phyloP scores from a whole-genome alignment of 257 asterid genomes.

The Solanum gandarillasii region DNA sequence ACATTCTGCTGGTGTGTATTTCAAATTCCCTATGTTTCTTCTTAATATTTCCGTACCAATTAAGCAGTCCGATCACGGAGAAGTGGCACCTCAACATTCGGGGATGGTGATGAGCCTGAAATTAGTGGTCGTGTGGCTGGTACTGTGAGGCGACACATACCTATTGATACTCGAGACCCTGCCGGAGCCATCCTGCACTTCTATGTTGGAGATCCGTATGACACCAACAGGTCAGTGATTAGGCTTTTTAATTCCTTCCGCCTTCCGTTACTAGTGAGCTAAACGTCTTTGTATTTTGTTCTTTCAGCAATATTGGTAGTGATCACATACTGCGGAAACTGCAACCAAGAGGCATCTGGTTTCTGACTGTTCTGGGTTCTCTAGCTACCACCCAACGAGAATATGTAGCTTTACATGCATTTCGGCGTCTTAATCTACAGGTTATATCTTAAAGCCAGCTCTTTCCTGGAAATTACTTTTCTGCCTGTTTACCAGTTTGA shows the following conservation, averaged over 20 bases:
- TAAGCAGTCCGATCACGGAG: constrained; percentile 60
- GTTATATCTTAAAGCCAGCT: constrained; percentile 20
- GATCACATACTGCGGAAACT: constrained; percentile 87
- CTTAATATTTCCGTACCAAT: neutral
- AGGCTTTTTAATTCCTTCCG: neutral
- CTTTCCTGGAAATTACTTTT: neutral
- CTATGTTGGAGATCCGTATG: constrained; percentile 81
- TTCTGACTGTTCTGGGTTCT: constrained; percentile 79
- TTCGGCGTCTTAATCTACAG: constrained; percentile 91
- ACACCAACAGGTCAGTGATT: constrained; percentile 53
- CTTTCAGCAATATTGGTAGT: constrained; percentile 56
- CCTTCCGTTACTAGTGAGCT: neutral
- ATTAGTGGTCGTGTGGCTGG: constrained; percentile 89
- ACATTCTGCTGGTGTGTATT: neutral
- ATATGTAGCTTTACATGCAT: constrained; percentile 87
- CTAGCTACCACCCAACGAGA: constrained; percentile 96
- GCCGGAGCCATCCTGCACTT: constrained; percentile 89
- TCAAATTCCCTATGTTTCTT: neutral
- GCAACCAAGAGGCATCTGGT: constrained; percentile 82
- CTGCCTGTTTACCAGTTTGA: constrained; percentile 3
- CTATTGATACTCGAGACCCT: constrained; percentile 83
- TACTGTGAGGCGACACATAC: constrained; percentile 85
- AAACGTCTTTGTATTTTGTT: neutral
- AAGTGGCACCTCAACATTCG: constrained; percentile 35
- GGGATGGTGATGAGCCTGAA: constrained; percentile 67